Evolutionary conservation across 2,329 filamentous ascomycete genomes (phyloP).

Genomic region (Diaporthe destruens): DNA sequence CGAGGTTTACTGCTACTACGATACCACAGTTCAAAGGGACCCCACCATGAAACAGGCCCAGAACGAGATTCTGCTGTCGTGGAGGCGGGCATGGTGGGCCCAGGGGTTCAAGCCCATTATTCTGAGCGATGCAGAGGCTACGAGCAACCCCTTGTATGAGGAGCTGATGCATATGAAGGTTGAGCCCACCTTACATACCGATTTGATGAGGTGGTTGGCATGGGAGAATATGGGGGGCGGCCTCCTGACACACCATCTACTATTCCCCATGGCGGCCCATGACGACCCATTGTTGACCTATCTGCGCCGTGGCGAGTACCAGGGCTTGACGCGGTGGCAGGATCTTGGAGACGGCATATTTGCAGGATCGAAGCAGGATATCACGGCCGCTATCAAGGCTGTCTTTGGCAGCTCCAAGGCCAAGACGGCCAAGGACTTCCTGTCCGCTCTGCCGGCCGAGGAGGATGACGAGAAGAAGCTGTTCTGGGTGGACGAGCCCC

Average conservation of each 20-base stretch:
- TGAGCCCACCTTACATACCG: conserved; percentile 71
- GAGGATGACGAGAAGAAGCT: conserved; percentile 57
- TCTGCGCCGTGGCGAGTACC: conserved; percentile 81
- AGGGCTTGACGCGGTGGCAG: conserved; percentile 79
- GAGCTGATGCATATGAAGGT: conserved; percentile 73
- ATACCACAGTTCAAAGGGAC: conserved; percentile 73
- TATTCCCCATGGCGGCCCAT: conserved; percentile 84
- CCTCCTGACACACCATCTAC: conserved; percentile 81
- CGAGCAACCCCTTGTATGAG: conserved; percentile 83
- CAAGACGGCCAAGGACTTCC: conserved; percentile 71
- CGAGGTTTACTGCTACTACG: conserved; percentile 92
- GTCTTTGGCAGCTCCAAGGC: conserved; percentile 68
- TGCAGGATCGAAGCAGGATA: conserved; percentile 74
- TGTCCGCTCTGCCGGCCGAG: conserved; percentile 66
- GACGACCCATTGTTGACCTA: conserved; percentile 79
- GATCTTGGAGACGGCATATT: conserved; percentile 79
- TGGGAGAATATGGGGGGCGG: conserved; percentile 94
- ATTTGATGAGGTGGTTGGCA: conserved; percentile 88
- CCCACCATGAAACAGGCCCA: conserved; percentile 77
- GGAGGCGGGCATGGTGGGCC: conserved; percentile 96
- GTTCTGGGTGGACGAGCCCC: conserved; percentile 74
- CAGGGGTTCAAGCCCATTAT: conserved; percentile 91
- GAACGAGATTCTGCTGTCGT: conserved; percentile 82
- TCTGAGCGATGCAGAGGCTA: conserved; percentile 82
- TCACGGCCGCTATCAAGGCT: conserved; percentile 73